A percentile compares a stretch with the other conserved stretches of the same genome.
These are phyloP conservation scores for Fomitopsis palustris DNA, from an alignment of 1,284 basidiomycete genomes.

Conservation along the genomic window DNA sequence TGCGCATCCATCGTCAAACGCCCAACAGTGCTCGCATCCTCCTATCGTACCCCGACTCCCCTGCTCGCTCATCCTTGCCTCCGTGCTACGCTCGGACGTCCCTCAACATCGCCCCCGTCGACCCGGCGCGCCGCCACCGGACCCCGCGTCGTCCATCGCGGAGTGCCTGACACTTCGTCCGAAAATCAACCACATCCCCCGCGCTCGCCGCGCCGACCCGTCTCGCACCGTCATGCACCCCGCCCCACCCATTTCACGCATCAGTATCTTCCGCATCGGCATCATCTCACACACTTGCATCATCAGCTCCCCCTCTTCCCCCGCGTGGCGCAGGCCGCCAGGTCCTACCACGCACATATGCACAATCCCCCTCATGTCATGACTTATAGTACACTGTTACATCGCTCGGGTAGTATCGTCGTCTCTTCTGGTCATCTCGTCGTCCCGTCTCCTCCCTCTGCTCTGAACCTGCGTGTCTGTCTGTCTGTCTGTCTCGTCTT, in stretches of 20 bases:
- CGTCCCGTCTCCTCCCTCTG: background rate
- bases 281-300: background rate
- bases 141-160: background rate
- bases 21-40: background rate
- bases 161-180: background rate
- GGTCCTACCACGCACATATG: background rate
- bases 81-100: background rate
- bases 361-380: background rate
- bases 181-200: background rate
- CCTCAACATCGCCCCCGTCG: background rate
- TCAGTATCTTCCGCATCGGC: background rate
- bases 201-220: background rate
- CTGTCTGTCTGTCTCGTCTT: background rate
- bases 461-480: background rate
- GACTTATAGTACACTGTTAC: background rate
- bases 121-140: too few species aligned
- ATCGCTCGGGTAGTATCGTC: background rate
- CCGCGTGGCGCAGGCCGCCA: background rate
- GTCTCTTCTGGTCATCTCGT: background rate
- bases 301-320: background rate
- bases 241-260: too few species aligned
- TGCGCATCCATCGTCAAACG: background rate
- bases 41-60: background rate
- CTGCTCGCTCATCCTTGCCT: background rate
- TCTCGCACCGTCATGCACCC: background rate